phyloP scores from a whole-genome alignment of 1,139 yeast species.

The Yamadazyma spencermartinsiae region DNA sequence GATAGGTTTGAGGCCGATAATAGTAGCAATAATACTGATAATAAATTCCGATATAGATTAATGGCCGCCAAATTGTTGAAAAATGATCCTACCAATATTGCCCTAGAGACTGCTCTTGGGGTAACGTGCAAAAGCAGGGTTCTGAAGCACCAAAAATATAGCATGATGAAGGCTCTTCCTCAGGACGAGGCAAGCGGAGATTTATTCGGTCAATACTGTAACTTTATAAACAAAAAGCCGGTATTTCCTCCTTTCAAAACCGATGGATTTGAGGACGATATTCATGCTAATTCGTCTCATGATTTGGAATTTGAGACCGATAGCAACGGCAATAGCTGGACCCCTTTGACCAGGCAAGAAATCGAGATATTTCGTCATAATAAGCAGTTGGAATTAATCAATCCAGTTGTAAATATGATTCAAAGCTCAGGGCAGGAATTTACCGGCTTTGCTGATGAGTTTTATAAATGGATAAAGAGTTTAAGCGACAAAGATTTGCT shows the following conservation, averaged over 20 bases:
- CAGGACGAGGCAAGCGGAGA: neutral
- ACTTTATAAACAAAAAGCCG: neutral
- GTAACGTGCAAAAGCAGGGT: neutral
- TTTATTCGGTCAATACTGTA: neutral
- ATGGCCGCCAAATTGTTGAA: neutral
- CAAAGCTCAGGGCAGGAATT: neutral
- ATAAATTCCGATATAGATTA: neutral
- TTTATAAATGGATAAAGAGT: slow-evolving; percentile 3
- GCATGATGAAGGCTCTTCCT: neutral
- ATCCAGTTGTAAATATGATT: neutral
- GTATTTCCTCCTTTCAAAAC: neutral
- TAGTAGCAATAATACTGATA: neutral
- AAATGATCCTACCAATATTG: neutral
- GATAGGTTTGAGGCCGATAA: neutral
- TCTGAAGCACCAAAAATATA: neutral
- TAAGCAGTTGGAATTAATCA: neutral
- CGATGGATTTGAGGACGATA: neutral
- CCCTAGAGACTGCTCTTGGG: neutral
- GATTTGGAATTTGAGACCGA: neutral
- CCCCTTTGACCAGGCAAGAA: neutral
- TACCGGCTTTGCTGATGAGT: neutral
- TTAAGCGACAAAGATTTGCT: slow-evolving; percentile 1
- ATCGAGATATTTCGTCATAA: neutral
- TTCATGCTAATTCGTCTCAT: neutral
- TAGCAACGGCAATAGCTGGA: neutral